Conservation (phyloP, 768 basidiomycete species). For the Filobasidium wieringae region DNA sequence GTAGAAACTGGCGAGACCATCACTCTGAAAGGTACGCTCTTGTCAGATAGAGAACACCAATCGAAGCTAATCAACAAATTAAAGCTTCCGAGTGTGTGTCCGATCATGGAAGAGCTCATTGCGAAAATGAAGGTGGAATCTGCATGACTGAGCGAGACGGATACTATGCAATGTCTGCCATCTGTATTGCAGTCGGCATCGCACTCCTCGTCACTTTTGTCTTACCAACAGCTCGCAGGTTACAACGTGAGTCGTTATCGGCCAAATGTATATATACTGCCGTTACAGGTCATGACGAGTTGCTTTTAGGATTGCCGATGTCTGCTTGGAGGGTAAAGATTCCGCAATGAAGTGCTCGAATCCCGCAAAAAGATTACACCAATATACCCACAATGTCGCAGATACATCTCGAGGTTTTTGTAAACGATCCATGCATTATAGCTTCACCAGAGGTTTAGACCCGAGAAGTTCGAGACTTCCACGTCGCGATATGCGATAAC, state of each 20-base stretch:
- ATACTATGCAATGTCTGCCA: conserved; percentile 68
- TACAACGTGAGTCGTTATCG: conserved; percentile 48
- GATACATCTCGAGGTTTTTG: no score
- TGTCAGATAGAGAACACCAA: conserved; percentile 1
- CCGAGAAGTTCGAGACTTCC: no score
- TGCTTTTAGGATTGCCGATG: conserved; percentile 23
- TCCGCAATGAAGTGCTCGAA: conserved; percentile 6
- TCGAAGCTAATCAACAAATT: neutral
- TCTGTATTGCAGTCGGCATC: conserved; percentile 72
- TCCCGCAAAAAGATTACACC: no score
- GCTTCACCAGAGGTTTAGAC: no score
- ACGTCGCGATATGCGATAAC: no score
- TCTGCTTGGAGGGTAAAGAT: conserved; percentile 31
- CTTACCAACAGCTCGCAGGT: conserved; percentile 65
- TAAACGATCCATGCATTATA: no score
- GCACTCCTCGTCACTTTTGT: conserved; percentile 62
- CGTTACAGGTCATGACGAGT: neutral
- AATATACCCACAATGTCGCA: no score
- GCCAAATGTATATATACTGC: no score
- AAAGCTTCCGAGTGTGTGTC: conserved; percentile 79
- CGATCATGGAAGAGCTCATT: conserved; percentile 72
- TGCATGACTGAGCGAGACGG: conserved; percentile 83
- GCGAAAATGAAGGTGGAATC: conserved; percentile 59
- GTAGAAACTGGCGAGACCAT: conserved; percentile 35
- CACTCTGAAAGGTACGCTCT: conserved; percentile 38